A percentile compares a stretch with the other conserved stretches of the same genome.
Evolutionary conservation across 2,329 filamentous ascomycete species (phyloP).

Genomic region (Fusarium virguliforme): DNA sequence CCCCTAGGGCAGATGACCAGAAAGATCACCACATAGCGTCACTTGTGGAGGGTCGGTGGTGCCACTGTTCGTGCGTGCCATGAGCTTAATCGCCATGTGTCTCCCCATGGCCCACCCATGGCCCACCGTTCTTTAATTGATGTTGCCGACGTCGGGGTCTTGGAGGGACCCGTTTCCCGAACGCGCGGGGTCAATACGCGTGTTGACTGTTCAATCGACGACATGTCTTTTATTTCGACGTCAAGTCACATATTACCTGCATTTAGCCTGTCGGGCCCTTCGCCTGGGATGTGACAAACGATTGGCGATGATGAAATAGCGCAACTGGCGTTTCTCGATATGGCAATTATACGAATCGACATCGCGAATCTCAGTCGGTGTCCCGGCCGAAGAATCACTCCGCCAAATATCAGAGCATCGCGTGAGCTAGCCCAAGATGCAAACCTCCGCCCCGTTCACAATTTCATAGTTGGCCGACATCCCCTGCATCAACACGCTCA

Average conservation of each 20-base stretch:
- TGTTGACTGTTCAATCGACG: background rate
- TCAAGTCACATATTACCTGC: background rate
- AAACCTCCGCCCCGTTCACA: slow-evolving; percentile 6
- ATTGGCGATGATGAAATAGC: slow-evolving; percentile 7
- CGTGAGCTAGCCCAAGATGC: slow-evolving; percentile 1
- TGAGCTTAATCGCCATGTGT: slow-evolving; percentile 21
- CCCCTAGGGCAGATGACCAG: slow-evolving; percentile 26
- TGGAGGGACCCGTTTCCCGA: slow-evolving; percentile 14
- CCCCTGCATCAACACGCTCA: background rate
- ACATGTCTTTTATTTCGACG: background rate
- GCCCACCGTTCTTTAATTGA: slow-evolving; percentile 16
- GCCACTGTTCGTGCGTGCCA: slow-evolving; percentile 10
- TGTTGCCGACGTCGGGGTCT: slow-evolving; percentile 3
- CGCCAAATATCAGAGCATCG: background rate
- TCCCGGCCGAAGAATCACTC: background rate
- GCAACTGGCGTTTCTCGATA: background rate
- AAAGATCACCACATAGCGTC: slow-evolving; percentile 22
- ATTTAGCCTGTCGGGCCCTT: slow-evolving; percentile 2
- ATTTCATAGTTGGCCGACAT: slow-evolving; percentile 5
- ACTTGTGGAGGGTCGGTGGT: slow-evolving; percentile 10
- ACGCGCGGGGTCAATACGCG: background rate
- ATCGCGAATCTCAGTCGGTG: slow-evolving; percentile 1
- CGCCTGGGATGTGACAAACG: slow-evolving; percentile 1
- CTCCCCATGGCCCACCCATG: slow-evolving; percentile 18
- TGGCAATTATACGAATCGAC: background rate